A percentile compares a stretch with the other conserved stretches of the same genome.
phyloP scores from a whole-genome alignment of 2,329 filamentous ascomycete species.

The Ophiostoma pallidulum region DNA sequence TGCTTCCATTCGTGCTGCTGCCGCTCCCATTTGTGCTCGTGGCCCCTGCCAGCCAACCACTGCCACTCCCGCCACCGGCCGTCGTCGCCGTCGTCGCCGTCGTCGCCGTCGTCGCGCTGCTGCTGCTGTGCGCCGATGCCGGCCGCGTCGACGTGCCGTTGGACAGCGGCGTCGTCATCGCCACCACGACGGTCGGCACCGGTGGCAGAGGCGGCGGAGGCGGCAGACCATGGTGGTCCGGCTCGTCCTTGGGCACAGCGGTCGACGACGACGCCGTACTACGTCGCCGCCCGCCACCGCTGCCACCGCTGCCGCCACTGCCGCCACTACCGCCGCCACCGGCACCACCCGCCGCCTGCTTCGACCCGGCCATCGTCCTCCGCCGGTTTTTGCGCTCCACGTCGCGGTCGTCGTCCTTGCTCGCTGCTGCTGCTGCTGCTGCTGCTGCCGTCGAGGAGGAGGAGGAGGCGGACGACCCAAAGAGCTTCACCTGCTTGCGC shows the following conservation, averaged over 20 bases:
- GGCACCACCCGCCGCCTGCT: constrained; percentile 30
- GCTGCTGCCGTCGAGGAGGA: too few relatives aligned
- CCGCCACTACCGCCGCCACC: too few relatives aligned
- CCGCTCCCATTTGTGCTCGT: background rate
- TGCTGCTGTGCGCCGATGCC: constrained; percentile 30
- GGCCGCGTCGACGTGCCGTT: constrained; percentile 23
- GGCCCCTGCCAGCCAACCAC: constrained; percentile 19
- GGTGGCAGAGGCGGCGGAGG: background rate
- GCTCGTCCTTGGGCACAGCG: constrained; percentile 22
- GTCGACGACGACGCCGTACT: constrained; percentile 39
- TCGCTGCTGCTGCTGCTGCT: constrained; percentile 13
- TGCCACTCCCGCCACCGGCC: constrained; percentile 9
- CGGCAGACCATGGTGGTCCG: constrained; percentile 1
- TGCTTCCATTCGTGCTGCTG: too few relatives aligned
- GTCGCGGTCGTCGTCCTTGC: constrained; percentile 36
- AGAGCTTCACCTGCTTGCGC: constrained; percentile 50
- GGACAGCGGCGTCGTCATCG: constrained; percentile 13
- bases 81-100: constrained; percentile 32
- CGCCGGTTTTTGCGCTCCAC: constrained; percentile 41
- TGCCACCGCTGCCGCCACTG: too few relatives aligned
- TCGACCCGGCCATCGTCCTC: constrained; percentile 48
- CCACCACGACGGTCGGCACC: background rate
- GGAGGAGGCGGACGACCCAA: constrained; percentile 28
- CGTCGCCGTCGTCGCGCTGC: constrained; percentile 23
- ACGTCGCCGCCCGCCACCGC: constrained; percentile 42